Base-by-base conservation (phyloP, 495 filamentous ascomycete genomes). In the Aspergillus ellipticus region DNA sequence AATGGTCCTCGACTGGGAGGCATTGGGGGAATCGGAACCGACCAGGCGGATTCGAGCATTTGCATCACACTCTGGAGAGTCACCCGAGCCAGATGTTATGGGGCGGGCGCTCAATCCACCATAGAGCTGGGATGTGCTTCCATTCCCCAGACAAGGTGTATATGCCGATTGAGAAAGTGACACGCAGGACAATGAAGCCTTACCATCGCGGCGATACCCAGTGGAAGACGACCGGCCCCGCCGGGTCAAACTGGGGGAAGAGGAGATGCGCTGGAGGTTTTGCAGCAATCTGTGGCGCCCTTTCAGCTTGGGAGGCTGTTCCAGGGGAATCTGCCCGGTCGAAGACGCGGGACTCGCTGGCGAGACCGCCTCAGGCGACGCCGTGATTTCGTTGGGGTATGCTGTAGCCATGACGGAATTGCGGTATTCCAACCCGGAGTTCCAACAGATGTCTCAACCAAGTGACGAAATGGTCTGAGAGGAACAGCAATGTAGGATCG, bases 221-320 rank as follows among this genome's bases (percentile, higher is more conserved):
- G 75, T 74, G 6, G 83, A 79, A 42, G 75, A 71, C 29, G 75
- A 78, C 57, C 88, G 82, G 24, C 83, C 78, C 47, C 85, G 67
- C 50, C 84, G 83, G 28, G 80, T 71, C 24, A 97, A 74, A 20
- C 89, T 87, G 9, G 90, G 88, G 2, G 88, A 91, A 2, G 94
- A 97, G 15, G 92, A 89, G 55, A 97, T 94, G 41, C 91, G 88
- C 62, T 95, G 86, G 47, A 98, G 80, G 47, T 84, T 85, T 56
- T 90, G 85, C 19, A 96, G 72, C 39, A 97, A 73, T 49, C 85
- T 85, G 53, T 85, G 84, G 29, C 89, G 82, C 20, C 89, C 86
- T 67, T 85, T 91, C 46, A 85, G 76, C 71, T 89, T 94, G 7
- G 73, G 70, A 10, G 76, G 74, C 41, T 70, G 72, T 37, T 85